Evolutionary conservation across 1,284 basidiomycete genomes (phyloP), one percentile per base, ranked within the genome.

Genomic region (Flammula alnicola): DNA sequence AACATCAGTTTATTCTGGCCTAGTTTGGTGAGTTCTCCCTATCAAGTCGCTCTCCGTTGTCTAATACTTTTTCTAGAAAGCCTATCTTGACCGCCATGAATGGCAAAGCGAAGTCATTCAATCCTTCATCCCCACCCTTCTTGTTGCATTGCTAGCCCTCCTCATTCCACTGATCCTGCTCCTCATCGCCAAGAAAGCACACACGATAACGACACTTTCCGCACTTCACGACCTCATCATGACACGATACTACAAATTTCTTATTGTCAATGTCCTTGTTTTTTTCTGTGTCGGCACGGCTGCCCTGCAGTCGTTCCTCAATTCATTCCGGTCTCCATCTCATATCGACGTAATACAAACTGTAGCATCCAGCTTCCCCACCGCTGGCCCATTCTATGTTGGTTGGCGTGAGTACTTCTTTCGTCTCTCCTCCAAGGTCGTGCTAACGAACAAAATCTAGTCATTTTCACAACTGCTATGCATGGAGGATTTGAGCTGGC

Each of bases 261-360:
- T 90, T 20, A 77, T 89, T 41, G 84, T 88, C 54, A 90, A 90
- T 63, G 84, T 93, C 49, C 75, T 95, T 41, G 83, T 95, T 43
- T 93, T 95, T 73, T 95, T 97, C 67, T 93, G 91, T 58, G 84
- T 95, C 40, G 93, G 93, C 6, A 88, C 87, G 17, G 81, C 85
- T 2, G 83, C 89, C 1, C 73, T 96, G 51, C 83, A 91, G 62
- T 84, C 87, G 1, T 80, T 93, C 59, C 68, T 91, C 46, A 72
- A 80, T 29, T 82, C 80, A 5, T 81, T 88, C 65, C 76, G 71
- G 48, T 67, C 72, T 8, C 65, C 71, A 26, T 59, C 66, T 1
- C 59, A 56, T 1, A 70, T 76, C 22, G 66, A 80, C 40, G 67
- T 86, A 8, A 63, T 84, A 11, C 63, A 80, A 43, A 77, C 83